These are phyloP conservation scores for Globisporangium paroecandrum DNA, from an alignment of 352 stramenopile genomes.

Conservation along the genomic window DNA sequence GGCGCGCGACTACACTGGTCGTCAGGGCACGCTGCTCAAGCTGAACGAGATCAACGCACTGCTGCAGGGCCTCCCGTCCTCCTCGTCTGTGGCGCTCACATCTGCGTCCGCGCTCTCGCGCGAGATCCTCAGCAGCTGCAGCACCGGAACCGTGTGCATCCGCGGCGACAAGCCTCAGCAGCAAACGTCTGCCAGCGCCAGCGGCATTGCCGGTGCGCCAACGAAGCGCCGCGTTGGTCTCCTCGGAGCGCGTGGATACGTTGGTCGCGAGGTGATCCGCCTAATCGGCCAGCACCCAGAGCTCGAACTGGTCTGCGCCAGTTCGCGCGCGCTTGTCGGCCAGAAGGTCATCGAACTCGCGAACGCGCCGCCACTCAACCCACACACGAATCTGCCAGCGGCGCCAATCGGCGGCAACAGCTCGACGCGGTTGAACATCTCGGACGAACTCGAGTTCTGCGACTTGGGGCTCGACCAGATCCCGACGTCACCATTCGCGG, in stretches of 20 bases:
- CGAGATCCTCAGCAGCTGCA: slow-evolving; percentile 86
- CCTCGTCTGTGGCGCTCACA: slow-evolving; percentile 85
- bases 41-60: slow-evolving; percentile 89
- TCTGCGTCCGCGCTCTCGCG: slow-evolving; percentile 72
- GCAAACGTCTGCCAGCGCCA: slow-evolving; percentile 17
- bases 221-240: slow-evolving; percentile 81
- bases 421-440: slow-evolving; percentile 48
- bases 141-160: slow-evolving; percentile 80
- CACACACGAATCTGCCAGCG: slow-evolving; percentile 72
- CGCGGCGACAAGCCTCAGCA: slow-evolving; percentile 38
- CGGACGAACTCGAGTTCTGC: slow-evolving; percentile 75
- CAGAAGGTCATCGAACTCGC: slow-evolving; percentile 79
- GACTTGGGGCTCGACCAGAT: slow-evolving; percentile 80
- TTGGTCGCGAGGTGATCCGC: slow-evolving; percentile 83
- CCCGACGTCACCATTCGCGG: slow-evolving; percentile 55
- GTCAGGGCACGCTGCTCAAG: slow-evolving; percentile 89
- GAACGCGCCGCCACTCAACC: slow-evolving; percentile 71
- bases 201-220: slow-evolving; percentile 16
- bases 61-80: slow-evolving; percentile 65
- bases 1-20: slow-evolving; percentile 79
- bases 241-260: slow-evolving; percentile 83
- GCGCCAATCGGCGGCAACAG: slow-evolving; percentile 32
- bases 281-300: slow-evolving; percentile 74
- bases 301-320: slow-evolving; percentile 81
- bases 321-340: slow-evolving; percentile 71